These are phyloP conservation scores for Sanchytrium tribonematis DNA, from an alignment of 371 early-diverging fungal species.

Conservation along the genomic window DNA sequence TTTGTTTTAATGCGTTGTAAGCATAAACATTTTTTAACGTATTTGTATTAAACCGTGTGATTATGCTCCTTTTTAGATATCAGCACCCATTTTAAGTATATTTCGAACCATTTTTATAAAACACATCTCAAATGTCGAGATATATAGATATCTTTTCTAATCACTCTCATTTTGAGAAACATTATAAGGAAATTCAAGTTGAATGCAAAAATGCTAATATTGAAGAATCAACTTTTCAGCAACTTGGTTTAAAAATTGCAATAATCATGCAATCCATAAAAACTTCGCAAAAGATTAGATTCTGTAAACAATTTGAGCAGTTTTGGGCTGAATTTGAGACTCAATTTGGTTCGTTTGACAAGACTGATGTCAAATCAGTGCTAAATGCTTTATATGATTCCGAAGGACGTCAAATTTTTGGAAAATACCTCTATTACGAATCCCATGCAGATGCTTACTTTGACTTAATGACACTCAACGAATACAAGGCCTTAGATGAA, in stretches of 20 bases:
- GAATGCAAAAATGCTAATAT: background rate
- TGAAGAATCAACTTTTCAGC: background rate
- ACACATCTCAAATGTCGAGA: too few species aligned
- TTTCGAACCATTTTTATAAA: too few species aligned
- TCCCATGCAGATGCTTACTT: background rate
- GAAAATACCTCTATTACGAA: background rate
- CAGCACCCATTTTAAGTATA: too few species aligned
- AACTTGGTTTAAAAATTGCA: background rate
- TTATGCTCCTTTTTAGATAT: too few species aligned
- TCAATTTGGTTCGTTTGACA: background rate
- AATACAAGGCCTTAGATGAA: background rate
- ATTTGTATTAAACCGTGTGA: too few species aligned
- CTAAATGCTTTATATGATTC: background rate
- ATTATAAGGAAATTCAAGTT: background rate
- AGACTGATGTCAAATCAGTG: background rate
- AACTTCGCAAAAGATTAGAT: background rate
- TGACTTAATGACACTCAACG: background rate
- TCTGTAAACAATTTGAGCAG: background rate
- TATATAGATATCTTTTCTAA: background rate
- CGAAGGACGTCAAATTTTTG: background rate
- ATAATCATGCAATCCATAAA: background rate
- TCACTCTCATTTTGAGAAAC: background rate
- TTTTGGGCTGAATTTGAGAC: background rate
- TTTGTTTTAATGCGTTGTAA: too few species aligned
- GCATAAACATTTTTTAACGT: too few species aligned